Conservation (phyloP, 768 basidiomycete genomes). For the Lyophyllum shimeji region DNA sequence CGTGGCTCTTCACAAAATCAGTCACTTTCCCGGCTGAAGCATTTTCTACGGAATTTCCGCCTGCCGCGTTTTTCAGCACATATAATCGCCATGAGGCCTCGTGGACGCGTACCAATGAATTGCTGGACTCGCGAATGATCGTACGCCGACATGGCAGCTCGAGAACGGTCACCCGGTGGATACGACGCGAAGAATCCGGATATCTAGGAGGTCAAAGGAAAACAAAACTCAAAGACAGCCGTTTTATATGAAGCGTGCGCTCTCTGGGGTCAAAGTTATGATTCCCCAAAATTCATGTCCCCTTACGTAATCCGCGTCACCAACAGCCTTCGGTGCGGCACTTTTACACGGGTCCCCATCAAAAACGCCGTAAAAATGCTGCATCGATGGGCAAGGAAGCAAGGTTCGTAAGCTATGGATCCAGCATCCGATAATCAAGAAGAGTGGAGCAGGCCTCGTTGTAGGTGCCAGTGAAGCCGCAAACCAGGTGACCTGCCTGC, state of each 20-base stretch:
- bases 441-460: no score
- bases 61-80: constrained; percentile 40
- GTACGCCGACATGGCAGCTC: constrained; percentile 44
- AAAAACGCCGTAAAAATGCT: neutral
- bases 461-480: neutral
- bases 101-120: constrained; percentile 43
- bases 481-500: neutral
- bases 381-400: no score
- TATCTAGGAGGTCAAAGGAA: constrained; percentile 5
- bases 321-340: neutral
- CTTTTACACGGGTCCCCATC: neutral
- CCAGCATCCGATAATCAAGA: neutral
- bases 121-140: constrained; percentile 57
- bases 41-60: constrained; percentile 88
- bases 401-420: neutral
- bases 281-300: constrained; percentile 45
- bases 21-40: constrained; percentile 77
- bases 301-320: constrained; percentile 16
- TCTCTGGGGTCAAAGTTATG: constrained; percentile 40
- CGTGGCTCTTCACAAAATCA: constrained; percentile 89
- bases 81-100: constrained; percentile 11
- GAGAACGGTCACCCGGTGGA: constrained; percentile 14
- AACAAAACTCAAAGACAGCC: constrained; percentile 14
- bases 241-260: constrained; percentile 24
- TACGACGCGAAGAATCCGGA: constrained; percentile 14